phyloP scores from a whole-genome alignment of 2,329 filamentous ascomycete genomes.

The Aspergillus sp. region DNA sequence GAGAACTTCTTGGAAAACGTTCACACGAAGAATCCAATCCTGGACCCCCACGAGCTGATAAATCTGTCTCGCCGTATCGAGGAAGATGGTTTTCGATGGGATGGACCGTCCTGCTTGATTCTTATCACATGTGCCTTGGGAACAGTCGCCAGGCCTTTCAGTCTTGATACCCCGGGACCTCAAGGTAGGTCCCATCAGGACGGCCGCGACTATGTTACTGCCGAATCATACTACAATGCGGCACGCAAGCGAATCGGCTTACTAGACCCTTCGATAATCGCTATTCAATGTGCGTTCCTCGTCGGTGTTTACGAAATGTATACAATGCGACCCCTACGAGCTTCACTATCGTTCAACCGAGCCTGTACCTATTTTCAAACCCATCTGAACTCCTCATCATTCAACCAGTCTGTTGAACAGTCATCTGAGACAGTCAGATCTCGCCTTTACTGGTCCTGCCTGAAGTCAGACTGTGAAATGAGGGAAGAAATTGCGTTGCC shows the following conservation, averaged over 20 bases:
- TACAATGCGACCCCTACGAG: not conserved
- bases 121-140: not conserved
- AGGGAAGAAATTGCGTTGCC: not conserved
- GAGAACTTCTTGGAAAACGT: not conserved
- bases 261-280: not conserved
- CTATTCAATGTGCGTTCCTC: not conserved
- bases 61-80: not conserved
- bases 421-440: not conserved
- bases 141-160: not conserved
- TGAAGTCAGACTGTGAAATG: conserved; percentile 3
- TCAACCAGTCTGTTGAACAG: not conserved
- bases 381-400: not conserved
- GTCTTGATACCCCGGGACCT: no score
- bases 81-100: not conserved
- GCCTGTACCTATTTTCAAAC: not conserved
- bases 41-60: no score
- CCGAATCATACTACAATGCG: not conserved
- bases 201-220: not conserved
- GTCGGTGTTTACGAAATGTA: conserved; percentile 1
- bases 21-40: no score
- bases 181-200: not conserved
- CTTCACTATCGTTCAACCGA: not conserved
- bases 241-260: not conserved
- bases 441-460: not conserved
- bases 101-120: not conserved